Base-by-base conservation (phyloP, 2,329 filamentous ascomycete genomes). In the Alternaria tenuissima region DNA sequence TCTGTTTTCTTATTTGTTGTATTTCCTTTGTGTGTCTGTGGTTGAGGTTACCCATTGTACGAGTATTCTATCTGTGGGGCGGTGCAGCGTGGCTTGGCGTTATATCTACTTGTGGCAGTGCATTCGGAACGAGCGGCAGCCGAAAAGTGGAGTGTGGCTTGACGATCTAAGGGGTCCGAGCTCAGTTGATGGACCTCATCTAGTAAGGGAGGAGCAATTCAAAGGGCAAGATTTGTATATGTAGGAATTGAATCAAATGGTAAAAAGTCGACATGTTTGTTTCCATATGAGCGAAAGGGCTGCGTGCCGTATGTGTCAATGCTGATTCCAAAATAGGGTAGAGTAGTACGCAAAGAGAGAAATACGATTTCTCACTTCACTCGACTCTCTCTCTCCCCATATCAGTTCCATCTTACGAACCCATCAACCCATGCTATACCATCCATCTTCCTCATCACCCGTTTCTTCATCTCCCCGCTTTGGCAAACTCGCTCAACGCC, bases 401-500 rank as follows among this genome's bases (percentile, higher is more conserved):
- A 26, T 26, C 24, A 26, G 0, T 26, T 24, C 0, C 7, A 26
- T 26, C 6, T 2, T 26, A 26, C 24, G 0, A 7, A 2, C 24
- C 24, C 24, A 26, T 26, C 7, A 7, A 7, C 7, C 24, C 24
- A 26, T 26, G 24, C 11, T 30, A 30, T 5, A 30, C 11, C 28
- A 0, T 36, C 11, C 32, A 14, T 4, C 32, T 16, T 16, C 12
- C 3, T 36, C 32, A 1, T 12, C 32, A 0, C 12, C 12, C 32
- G 5, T 4, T 14, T 16, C 12, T 22, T 24, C 20, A 43, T 30
- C n/a, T 49, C 18, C 52, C 52, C 24, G 14, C 38, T 48, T 52
- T 67, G n/a, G 20, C 59, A 41, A 68, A 57, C 57, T 66, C 67
- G 6, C 65, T 65, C 66, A 76, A 55, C 48, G 61, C 73, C 49